These are phyloP conservation scores for Xylaria polymorpha DNA, from an alignment of 2,329 filamentous ascomycete genomes.

Conservation along the genomic window DNA sequence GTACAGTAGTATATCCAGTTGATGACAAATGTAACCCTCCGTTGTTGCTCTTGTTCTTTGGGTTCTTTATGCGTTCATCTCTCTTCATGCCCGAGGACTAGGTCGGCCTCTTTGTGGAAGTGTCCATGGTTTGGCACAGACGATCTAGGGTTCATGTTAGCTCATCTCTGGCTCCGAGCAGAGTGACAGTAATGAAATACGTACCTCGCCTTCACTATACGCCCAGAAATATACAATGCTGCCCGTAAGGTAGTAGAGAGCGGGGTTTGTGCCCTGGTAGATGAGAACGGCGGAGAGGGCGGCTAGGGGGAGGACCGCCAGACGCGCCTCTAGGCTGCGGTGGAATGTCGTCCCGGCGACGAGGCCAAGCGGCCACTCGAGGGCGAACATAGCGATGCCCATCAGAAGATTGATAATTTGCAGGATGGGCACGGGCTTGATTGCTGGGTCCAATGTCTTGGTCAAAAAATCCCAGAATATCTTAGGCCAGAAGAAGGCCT, in stretches of 20 bases:
- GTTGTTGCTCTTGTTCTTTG: background rate
- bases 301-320: conserved; percentile 84
- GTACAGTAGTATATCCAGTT: conserved; percentile 3
- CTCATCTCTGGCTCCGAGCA: background rate
- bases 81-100: conserved; percentile 14
- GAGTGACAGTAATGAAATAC: conserved; percentile 49
- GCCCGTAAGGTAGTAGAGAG: conserved; percentile 89
- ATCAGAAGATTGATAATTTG: conserved; percentile 91
- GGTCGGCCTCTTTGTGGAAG: conserved; percentile 66
- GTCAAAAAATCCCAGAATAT: conserved; percentile 98
- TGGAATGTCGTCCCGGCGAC: conserved; percentile 83
- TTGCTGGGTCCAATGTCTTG: conserved; percentile 85
- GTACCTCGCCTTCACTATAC: conserved; percentile 95
- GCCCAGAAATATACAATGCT: conserved; percentile 95
- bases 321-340: conserved; percentile 85
- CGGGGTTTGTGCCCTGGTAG: conserved; percentile 93
- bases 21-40: background rate
- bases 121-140: conserved; percentile 77
- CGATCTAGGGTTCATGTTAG: conserved; percentile 60
- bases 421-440: conserved; percentile 87
- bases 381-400: conserved; percentile 80
- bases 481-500: conserved; percentile 98
- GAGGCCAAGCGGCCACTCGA: conserved; percentile 88
- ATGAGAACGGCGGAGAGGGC: conserved; percentile 79
- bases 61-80: conserved; percentile 7